Evolutionary conservation across 768 basidiomycete genomes (phyloP), one percentile per base, ranked within the genome.

Genomic region (Termitomyces sp.): DNA sequence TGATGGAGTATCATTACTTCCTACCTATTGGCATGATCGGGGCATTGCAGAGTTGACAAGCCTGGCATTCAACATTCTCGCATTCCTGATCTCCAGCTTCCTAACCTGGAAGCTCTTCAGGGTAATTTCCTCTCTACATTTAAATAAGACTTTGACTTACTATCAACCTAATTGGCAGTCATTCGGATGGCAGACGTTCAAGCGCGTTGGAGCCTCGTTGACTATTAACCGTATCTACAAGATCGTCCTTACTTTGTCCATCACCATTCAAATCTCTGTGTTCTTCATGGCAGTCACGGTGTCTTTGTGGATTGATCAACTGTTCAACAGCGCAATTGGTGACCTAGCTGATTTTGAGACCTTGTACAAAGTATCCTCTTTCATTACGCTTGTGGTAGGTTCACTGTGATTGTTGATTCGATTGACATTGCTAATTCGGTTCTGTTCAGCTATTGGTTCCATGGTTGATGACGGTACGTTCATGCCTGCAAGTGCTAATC

Each of bases 171-270:
- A 14, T 30, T 33, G 24, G 4, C 54, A 89, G 88, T 66, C 79
- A 16, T 93, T 89, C 68, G 88, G 91, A 44, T 93, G 90, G 90
- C 88, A 90, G 71, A 93, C 90, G 0, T 93, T 92, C 80, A 91
- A 91, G 70, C 87, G 89, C 56, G 84, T 92, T 52, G 90, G 91
- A 37, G 89, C 91, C 12, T 89, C 86, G 6, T 72, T 83, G 63
- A 78, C 77, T 12, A 90, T 93, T 72, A 89, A 88, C 69, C 81
- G 85, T 36, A 70, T 89, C 59, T 93, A 93, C 77, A 88, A 84
- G 69, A 73, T 85, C 47, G 85, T 91, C 56, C 78, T 91, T 40
- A 74, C 79, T 16, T 72, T 91, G 56, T 89, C 88, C 6, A 88
- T 89, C 63, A 77, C 81, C 40, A 83, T 91, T 49, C 91, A 91